phyloP scores from a whole-genome alignment of 2,329 filamentous ascomycete species.

The Diplodia intermedia region DNA sequence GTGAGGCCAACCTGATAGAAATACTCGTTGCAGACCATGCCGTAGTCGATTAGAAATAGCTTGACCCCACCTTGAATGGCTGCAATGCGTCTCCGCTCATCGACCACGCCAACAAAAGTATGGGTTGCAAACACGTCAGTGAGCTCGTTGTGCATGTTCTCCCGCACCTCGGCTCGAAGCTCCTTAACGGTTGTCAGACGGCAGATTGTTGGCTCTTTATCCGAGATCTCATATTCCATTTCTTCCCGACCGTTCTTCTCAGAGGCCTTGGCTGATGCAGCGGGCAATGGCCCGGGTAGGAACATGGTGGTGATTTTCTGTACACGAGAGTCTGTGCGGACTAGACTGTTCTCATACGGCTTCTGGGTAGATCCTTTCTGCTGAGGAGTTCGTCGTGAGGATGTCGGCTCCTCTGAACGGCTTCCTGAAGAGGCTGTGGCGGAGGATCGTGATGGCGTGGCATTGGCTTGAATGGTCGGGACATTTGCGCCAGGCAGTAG shows the following conservation, averaged over 20 bases:
- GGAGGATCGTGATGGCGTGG: constrained; percentile 34
- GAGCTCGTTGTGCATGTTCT: constrained; percentile 81
- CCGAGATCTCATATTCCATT: constrained; percentile 73
- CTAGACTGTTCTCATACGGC: constrained; percentile 83
- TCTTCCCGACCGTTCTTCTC: constrained; percentile 51
- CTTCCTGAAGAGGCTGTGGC: constrained; percentile 37
- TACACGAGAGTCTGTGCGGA: constrained; percentile 85
- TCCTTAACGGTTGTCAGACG: constrained; percentile 84
- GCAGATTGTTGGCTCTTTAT: constrained; percentile 73
- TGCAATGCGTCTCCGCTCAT: constrained; percentile 83
- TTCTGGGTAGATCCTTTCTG: constrained; percentile 50
- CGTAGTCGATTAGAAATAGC: constrained; percentile 92
- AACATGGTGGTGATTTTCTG: constrained; percentile 99
- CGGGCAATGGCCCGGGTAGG: constrained; percentile 56
- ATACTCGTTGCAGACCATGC: constrained; percentile 81
- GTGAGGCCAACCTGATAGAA: constrained; percentile 96
- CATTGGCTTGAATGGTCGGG: constrained; percentile 47
- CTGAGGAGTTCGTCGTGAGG: constrained; percentile 31
- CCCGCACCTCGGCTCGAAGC: constrained; percentile 79
- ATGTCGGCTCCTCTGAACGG: constrained; percentile 15
- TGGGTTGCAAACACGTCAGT: constrained; percentile 87
- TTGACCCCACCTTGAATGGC: constrained; percentile 93
- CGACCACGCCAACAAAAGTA: constrained; percentile 92
- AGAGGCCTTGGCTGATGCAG: constrained; percentile 47
- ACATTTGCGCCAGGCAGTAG: constrained; percentile 71